Percentiles rank a stretch among this genome's conserved stretches.
These are phyloP conservation scores for Stemphylium vesicarium DNA, from an alignment of 2,329 filamentous ascomycete genomes.

Conservation along the genomic window DNA sequence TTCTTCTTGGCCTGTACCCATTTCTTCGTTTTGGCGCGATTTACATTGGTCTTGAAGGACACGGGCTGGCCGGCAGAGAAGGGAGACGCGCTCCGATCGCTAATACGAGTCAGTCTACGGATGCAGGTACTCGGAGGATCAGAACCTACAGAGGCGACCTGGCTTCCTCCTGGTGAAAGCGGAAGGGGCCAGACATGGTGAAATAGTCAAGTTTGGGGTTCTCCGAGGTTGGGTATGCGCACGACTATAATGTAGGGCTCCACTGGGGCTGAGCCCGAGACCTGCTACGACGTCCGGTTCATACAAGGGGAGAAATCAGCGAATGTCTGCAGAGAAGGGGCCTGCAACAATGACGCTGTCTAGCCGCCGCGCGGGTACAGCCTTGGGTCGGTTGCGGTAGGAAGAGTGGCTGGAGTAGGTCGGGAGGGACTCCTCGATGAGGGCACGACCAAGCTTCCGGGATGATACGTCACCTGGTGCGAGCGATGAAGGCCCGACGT, in stretches of 20 bases:
- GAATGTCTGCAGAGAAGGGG: background rate
- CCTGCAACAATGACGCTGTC: background rate
- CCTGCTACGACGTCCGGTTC: constrained; percentile 13
- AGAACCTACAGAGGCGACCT: constrained; percentile 49
- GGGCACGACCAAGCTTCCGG: constrained; percentile 16
- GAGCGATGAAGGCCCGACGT: constrained; percentile 3
- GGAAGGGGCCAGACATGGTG: constrained; percentile 51
- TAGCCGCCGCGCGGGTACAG: constrained; percentile 1
- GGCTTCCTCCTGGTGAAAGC: constrained; percentile 45
- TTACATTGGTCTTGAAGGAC: constrained; percentile 83
- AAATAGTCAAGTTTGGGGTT: background rate
- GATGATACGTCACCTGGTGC: constrained; percentile 19
- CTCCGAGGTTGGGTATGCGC: background rate
- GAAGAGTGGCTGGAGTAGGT: constrained; percentile 9
- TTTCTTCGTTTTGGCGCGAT: constrained; percentile 88
- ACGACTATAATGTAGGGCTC: constrained; percentile 2
- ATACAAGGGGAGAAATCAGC: constrained; percentile 18
- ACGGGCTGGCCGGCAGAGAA: constrained; percentile 51
- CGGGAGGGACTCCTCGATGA: constrained; percentile 2
- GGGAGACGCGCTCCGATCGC: constrained; percentile 38
- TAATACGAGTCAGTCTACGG: constrained; percentile 24
- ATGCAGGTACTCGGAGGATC: background rate
- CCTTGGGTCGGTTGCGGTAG: constrained; percentile 1
- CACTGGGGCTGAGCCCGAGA: constrained; percentile 26
- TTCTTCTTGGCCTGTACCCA: constrained; percentile 90